Evolutionary conservation across 2,329 filamentous ascomycete genomes (phyloP).

Genomic region (Aspergillus felis): DNA sequence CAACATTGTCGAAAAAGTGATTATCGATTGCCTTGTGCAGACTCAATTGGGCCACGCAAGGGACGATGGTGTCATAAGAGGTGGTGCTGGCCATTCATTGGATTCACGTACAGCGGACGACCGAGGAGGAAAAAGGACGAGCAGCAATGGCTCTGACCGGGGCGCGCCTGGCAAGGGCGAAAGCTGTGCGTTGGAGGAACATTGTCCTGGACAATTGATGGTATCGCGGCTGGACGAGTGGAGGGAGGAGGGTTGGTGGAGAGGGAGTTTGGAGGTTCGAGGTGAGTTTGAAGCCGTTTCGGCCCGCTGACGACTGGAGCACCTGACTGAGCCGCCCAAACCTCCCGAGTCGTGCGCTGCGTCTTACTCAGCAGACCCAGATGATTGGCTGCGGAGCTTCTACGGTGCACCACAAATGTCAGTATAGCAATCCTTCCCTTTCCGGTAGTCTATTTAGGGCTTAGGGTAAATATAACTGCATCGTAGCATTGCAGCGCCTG

Average conservation of each 20-base stretch:
- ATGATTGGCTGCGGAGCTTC: slow-evolving; percentile 22
- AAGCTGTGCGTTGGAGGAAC: slow-evolving; percentile 47
- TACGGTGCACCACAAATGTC: slow-evolving; percentile 13
- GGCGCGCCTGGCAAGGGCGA: slow-evolving; percentile 44
- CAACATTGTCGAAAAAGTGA: background rate
- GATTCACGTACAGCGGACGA: slow-evolving; percentile 44
- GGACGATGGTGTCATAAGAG: background rate
- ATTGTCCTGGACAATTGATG: slow-evolving; percentile 32
- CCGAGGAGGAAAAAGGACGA: slow-evolving; percentile 44
- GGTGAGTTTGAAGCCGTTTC: slow-evolving; percentile 40
- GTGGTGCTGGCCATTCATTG: slow-evolving; percentile 15
- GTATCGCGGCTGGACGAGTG: slow-evolving; percentile 19
- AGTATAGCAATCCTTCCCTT: slow-evolving; percentile 13
- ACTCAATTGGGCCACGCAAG: slow-evolving; percentile 20
- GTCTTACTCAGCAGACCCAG: slow-evolving; percentile 21
- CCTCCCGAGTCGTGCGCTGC: slow-evolving; percentile 1
- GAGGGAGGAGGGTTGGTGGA: slow-evolving; percentile 24
- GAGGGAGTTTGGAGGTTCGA: slow-evolving; percentile 32
- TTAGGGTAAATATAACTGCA: slow-evolving; percentile 8
- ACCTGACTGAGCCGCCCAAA: background rate
- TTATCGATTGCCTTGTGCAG: slow-evolving; percentile 1
- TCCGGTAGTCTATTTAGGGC: slow-evolving; percentile 13
- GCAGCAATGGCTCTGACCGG: slow-evolving; percentile 40
- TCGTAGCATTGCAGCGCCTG: too few relatives aligned
- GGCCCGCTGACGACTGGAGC: slow-evolving; percentile 23